These are phyloP conservation scores for Candida easanensis DNA, from an alignment of 805 yeast species.

Conservation along the genomic window DNA sequence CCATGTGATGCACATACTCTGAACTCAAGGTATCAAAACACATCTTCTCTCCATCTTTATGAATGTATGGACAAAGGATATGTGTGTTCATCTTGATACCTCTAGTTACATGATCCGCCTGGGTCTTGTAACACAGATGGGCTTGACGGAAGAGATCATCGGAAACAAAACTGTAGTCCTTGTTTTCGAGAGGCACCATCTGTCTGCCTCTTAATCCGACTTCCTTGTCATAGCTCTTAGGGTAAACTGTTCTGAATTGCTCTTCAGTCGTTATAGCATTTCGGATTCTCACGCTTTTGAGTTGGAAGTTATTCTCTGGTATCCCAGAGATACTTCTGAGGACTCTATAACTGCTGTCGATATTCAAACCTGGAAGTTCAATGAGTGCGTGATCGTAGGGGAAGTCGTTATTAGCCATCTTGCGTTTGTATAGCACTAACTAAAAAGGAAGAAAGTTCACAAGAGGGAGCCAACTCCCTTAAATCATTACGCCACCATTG, in stretches of 20 bases:
- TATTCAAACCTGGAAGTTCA: no score
- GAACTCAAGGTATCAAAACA: not conserved
- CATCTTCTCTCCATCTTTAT: not conserved
- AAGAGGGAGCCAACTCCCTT: no score
- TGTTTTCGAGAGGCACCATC: not conserved
- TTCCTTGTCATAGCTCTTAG: not conserved
- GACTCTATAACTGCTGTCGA: no score
- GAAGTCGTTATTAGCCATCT: no score
- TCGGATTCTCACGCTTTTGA: no score
- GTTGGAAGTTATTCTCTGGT: no score
- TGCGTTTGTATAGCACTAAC: no score
- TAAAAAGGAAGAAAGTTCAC: no score
- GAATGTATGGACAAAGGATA: not conserved
- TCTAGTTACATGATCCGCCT: not conserved
- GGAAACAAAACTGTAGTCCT: not conserved
- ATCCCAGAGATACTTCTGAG: no score
- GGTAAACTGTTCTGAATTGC: not conserved
- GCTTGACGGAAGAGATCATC: not conserved
- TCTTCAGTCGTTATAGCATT: not conserved
- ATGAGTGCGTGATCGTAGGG: no score
- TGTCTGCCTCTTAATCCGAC: no score
- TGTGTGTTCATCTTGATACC: not conserved
- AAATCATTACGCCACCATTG: no score
- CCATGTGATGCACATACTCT: not conserved
- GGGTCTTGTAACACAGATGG: not conserved